Evolutionary conservation across 495 filamentous ascomycete genomes (phyloP), one percentile per base, ranked within the genome.

Genomic region (Podospora fimiseda): DNA sequence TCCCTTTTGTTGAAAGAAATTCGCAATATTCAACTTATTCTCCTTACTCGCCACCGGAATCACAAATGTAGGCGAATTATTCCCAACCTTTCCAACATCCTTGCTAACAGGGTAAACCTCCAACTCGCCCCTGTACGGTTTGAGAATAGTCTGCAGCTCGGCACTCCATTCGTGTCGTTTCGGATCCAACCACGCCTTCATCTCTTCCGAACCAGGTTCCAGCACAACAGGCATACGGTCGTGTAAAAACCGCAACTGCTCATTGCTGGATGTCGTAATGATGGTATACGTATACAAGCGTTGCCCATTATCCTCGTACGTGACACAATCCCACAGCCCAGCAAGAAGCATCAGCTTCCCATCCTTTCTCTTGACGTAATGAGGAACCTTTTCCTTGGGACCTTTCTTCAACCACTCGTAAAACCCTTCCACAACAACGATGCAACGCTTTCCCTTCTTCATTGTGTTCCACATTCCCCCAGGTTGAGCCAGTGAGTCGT

Each of bases 61-160:
- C 37, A 97, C 79, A 63, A 97, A 96, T 2, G 73, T 76, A 0
- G 86, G 82, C 15, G 84, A 89, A 63, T 95, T 87, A 56, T 95
- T 95, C n/a, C 92, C 90, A 1, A 95, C 93, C 70, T 96, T 96
- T 0, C 90, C 90, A 0, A 98, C 93, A 11, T 93, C 91, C 64
- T 88, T 88, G 42, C 78, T 80, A 2, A 98, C 93, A 13, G 84
- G 79, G 64, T 95, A 96, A 22, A 85, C 82, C 39, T 94, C 91
- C 23, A 98, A 68, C 51, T 89, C 88, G 0, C 88, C 88, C 21
- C 77, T 67, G 55, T 82, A 96, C 0, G 93, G 90, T 59, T 79
- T 83, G 21, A 97, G 63, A 9, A 93, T 68, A 2, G 66, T 71
- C 61, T 96, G 90, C 27, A 98, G 70, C 18, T 92, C 86, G 46